phyloP scores from a whole-genome alignment of 768 basidiomycete genomes.

The Hericium rajendrae region DNA sequence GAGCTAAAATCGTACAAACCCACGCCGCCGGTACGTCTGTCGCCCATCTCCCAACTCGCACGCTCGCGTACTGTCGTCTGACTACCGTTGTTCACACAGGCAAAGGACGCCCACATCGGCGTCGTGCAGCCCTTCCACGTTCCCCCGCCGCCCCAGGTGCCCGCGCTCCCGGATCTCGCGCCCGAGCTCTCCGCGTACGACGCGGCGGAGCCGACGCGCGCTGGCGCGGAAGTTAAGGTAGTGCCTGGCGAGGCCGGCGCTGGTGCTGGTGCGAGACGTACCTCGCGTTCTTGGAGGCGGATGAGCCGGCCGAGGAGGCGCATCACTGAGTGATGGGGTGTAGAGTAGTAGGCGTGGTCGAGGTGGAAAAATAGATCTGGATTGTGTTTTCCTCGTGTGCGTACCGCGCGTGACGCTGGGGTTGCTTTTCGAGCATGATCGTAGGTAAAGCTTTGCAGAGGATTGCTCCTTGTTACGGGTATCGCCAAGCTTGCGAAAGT shows the following conservation, averaged over 20 bases:
- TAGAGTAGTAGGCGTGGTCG: background rate
- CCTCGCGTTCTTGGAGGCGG: slow-evolving; percentile 34
- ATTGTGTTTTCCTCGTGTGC: too few relatives aligned
- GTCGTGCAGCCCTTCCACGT: slow-evolving; percentile 73
- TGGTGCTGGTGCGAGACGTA: slow-evolving; percentile 31
- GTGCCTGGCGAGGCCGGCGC: slow-evolving; percentile 7
- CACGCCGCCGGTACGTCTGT: slow-evolving; percentile 49
- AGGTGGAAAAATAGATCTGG: background rate
- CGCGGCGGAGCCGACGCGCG: slow-evolving; percentile 51
- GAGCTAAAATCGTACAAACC: slow-evolving; percentile 90
- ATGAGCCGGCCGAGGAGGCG: slow-evolving; percentile 30
- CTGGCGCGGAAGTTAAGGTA: background rate
- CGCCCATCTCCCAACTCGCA: background rate
- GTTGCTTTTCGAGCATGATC: too few relatives aligned
- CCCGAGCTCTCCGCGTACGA: slow-evolving; percentile 83
- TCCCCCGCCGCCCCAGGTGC: slow-evolving; percentile 66
- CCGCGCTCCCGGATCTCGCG: slow-evolving; percentile 82
- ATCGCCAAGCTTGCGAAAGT: too few relatives aligned
- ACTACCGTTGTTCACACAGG: slow-evolving; percentile 32
- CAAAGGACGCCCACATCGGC: slow-evolving; percentile 85
- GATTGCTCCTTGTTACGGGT: too few relatives aligned
- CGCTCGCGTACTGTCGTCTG: background rate
- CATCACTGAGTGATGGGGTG: slow-evolving; percentile 16
- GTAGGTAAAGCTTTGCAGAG: too few relatives aligned
- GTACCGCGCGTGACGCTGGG: too few relatives aligned